phyloP scores from a whole-genome alignment of 352 stramenopile genomes.

The Pythium rishiriense region DNA sequence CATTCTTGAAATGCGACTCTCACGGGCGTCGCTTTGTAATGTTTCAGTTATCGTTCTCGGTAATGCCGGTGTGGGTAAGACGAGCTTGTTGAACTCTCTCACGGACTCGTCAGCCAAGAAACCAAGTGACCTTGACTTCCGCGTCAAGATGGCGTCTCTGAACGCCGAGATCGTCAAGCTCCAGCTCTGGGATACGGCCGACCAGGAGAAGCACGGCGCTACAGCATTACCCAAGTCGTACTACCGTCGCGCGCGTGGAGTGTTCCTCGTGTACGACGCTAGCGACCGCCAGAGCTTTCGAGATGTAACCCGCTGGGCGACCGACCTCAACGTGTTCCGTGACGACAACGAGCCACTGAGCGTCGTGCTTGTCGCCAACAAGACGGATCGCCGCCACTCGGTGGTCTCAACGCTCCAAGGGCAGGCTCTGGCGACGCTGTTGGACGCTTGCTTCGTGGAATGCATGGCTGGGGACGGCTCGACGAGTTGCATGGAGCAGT shows the following conservation, averaged over 20 bases:
- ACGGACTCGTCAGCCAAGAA: background rate
- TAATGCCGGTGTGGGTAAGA: constrained; percentile 44
- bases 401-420: constrained; percentile 2
- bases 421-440: constrained; percentile 3
- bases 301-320: constrained; percentile 34
- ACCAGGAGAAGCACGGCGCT: constrained; percentile 45
- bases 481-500: background rate
- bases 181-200: constrained; percentile 56
- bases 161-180: constrained; percentile 41
- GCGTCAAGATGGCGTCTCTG: constrained; percentile 36
- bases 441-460: constrained; percentile 3
- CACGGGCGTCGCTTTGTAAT: background rate
- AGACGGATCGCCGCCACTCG: background rate
- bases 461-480: background rate
- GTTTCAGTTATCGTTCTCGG: constrained; percentile 46
- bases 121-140: constrained; percentile 27
- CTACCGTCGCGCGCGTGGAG: constrained; percentile 43
- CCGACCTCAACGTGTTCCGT: constrained; percentile 28
- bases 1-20: no score
- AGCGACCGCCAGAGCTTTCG: constrained; percentile 37
- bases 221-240: constrained; percentile 38
- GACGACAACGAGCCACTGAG: constrained; percentile 25
- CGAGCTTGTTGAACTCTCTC: constrained; percentile 37
- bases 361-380: constrained; percentile 39
- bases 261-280: constrained; percentile 49